phyloP scores from a whole-genome alignment of 176 grass and related monocot species.

The Dendrocalamus sinicus region DNA sequence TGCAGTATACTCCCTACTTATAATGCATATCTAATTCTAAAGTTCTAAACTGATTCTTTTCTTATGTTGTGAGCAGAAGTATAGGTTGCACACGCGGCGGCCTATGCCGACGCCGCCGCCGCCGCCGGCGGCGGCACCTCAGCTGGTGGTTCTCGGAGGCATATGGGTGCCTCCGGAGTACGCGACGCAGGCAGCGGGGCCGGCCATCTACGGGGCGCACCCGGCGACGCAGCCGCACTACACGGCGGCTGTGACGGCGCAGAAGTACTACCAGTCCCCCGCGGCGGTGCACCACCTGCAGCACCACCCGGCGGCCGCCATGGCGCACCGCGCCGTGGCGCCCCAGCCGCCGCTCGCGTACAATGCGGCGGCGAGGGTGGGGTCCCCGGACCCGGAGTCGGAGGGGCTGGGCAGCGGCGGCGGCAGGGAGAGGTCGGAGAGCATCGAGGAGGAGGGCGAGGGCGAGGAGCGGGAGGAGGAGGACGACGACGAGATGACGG shows the following conservation, averaged over 20 bases:
- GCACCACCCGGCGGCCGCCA: slow-evolving; percentile 44
- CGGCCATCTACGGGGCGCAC: slow-evolving; percentile 76
- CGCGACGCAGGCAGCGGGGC: slow-evolving; percentile 55
- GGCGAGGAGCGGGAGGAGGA: slow-evolving; percentile 55
- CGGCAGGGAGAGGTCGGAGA: slow-evolving; percentile 76
- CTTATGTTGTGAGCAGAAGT: slow-evolving; percentile 60
- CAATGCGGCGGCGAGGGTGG: slow-evolving; percentile 37
- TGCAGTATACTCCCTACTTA: background rate
- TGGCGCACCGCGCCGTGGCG: slow-evolving; percentile 39
- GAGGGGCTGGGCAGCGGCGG: slow-evolving; percentile 49
- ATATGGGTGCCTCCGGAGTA: slow-evolving; percentile 96
- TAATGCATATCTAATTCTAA: background rate
- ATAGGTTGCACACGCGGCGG: slow-evolving; percentile 79
- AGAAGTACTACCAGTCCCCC: slow-evolving; percentile 69
- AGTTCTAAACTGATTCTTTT: background rate
- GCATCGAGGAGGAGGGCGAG: slow-evolving; percentile 82
- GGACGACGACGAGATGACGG: slow-evolving; percentile 46
- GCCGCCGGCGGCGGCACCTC: slow-evolving; percentile 47
- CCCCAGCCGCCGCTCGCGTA: slow-evolving; percentile 25
- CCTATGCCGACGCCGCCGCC: slow-evolving; percentile 57
- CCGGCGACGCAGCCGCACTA: slow-evolving; percentile 64
- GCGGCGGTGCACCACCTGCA: slow-evolving; percentile 65
- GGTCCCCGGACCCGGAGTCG: slow-evolving; percentile 61
- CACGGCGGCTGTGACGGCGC: slow-evolving; percentile 55
- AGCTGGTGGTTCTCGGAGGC: slow-evolving; percentile 81